Percentiles rank a stretch among this genome's conserved stretches.
phyloP scores from a whole-genome alignment of 2,329 filamentous ascomycete species.

The Ophiobolus disseminans region DNA sequence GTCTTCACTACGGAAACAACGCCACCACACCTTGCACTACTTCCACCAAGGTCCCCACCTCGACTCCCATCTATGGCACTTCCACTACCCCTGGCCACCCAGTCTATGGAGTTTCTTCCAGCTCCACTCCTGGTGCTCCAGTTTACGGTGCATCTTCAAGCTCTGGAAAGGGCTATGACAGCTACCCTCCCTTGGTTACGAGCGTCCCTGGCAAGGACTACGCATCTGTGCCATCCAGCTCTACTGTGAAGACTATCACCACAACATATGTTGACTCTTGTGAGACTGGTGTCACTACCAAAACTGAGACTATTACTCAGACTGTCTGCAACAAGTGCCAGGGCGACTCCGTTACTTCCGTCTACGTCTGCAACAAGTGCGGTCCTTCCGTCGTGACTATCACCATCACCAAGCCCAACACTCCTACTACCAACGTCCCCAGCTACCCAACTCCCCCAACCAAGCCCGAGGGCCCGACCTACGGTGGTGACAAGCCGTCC shows the following conservation, averaged over 20 bases:
- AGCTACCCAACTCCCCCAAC: not conserved
- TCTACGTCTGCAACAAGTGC: slow-evolving; percentile 10
- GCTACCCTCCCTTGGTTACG: slow-evolving; percentile 5
- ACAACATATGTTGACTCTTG: slow-evolving; percentile 10
- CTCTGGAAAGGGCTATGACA: slow-evolving; percentile 1
- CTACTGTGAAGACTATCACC: slow-evolving; percentile 3
- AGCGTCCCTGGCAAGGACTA: slow-evolving; percentile 3
- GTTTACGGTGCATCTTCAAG: slow-evolving; percentile 1
- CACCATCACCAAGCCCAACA: slow-evolving; percentile 9
- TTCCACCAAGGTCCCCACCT: not conserved
- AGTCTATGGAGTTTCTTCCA: not conserved
- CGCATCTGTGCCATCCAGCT: slow-evolving; percentile 1
- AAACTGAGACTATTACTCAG: slow-evolving; percentile 8
- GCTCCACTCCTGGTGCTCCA: not conserved
- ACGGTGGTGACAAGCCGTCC: not conserved
- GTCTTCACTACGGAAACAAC: not conserved
- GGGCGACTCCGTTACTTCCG: slow-evolving; percentile 6
- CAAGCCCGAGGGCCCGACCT: slow-evolving; percentile 1
- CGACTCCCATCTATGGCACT: not conserved
- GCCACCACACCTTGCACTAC: slow-evolving; percentile 5
- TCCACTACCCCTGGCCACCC: slow-evolving; percentile 4
- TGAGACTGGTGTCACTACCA: slow-evolving; percentile 7
- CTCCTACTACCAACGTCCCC: slow-evolving; percentile 5
- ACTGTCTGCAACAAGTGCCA: slow-evolving; percentile 8
- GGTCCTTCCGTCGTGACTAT: slow-evolving; percentile 6